These are phyloP conservation scores for Turritis glabra DNA, from an alignment of 345 rosid species.

Conservation along the genomic window DNA sequence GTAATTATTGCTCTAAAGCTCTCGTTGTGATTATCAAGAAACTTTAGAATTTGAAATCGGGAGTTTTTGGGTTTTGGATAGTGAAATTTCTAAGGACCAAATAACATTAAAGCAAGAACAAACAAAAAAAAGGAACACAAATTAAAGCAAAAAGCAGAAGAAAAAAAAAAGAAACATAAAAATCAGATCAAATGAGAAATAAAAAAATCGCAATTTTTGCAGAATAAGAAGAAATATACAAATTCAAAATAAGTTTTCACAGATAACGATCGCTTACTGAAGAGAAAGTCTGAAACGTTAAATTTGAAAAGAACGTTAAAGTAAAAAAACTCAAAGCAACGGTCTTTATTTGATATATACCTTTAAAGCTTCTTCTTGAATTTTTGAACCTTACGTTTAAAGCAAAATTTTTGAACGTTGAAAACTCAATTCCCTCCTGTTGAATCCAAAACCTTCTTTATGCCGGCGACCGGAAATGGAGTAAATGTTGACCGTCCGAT, in stretches of 20 bases:
- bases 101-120: constrained; percentile 24
- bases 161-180: neutral
- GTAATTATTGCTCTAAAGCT: constrained; percentile 7
- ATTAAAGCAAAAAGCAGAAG: constrained; percentile 25
- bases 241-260: constrained; percentile 15
- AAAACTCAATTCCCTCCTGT: constrained; percentile 15
- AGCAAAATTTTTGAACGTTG: constrained; percentile 23
- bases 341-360: constrained; percentile 41
- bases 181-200: neutral
- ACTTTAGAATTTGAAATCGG: constrained; percentile 28
- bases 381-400: constrained; percentile 42
- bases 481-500: constrained; percentile 28
- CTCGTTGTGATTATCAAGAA: constrained; percentile 32
- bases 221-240: constrained; percentile 26
- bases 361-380: constrained; percentile 51
- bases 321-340: constrained; percentile 48
- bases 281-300: constrained; percentile 31
- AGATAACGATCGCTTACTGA: constrained; percentile 18
- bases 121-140: constrained; percentile 17
- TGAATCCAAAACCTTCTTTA: constrained; percentile 17
- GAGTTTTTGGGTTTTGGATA: constrained; percentile 26
- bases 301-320: constrained; percentile 40
- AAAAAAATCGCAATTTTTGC: neutral
- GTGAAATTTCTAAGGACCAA: constrained; percentile 28
- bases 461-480: constrained; percentile 21